Evolutionary conservation across 108 stramenopile species (phyloP), one percentile per base, ranked within the genome.

Genomic region (Bacterosira constricta): DNA sequence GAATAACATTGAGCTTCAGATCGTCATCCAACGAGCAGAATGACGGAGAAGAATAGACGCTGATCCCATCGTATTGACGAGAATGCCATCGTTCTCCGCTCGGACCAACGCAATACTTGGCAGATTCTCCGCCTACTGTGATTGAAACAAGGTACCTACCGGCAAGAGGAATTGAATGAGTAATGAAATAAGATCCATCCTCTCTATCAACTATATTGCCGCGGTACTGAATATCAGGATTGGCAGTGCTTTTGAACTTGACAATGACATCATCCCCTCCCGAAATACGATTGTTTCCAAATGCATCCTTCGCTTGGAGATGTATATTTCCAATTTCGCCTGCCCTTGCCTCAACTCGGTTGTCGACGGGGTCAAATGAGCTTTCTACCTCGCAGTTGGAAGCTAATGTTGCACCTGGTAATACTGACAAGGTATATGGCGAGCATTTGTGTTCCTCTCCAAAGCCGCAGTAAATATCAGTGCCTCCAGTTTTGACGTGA

Each of bases 291-390:
- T 88, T 84, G 82, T 95, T 95, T 6, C 90, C 90, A 74, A 78
- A 93, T 0, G 91, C 70, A 78, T 95, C 94, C 69, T 90, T 91
- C 31, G 94, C 85, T 54, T 90, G 86, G 36, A 95, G 80, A 12
- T 63, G 66, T 62, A 93, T 84, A 64, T 52, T 78, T 9, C 88
- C 88, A 30, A 58, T 72, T 31, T 85, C 82, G 17, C 94, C 94
- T 15, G 90, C 89, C 21, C 79, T 87, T 8, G 87, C 94, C 53
- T 83, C 84, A 4, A 75, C 79, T 8, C 93, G 78, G 21, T 66
- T 71, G 66, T 90, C 89, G 54, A 87, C 54, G 3, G 78, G 70
- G 25, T 76, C 71, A 38, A 83, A 66, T 1, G 68, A 51, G 57
- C 81, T 82, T 49, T 83, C 83, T 55, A 55, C 85, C 50, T 88